Percentiles rank a stretch among this genome's conserved stretches.
phyloP scores from a whole-genome alignment of 1,284 basidiomycete genomes.

The Boletus smithii region DNA sequence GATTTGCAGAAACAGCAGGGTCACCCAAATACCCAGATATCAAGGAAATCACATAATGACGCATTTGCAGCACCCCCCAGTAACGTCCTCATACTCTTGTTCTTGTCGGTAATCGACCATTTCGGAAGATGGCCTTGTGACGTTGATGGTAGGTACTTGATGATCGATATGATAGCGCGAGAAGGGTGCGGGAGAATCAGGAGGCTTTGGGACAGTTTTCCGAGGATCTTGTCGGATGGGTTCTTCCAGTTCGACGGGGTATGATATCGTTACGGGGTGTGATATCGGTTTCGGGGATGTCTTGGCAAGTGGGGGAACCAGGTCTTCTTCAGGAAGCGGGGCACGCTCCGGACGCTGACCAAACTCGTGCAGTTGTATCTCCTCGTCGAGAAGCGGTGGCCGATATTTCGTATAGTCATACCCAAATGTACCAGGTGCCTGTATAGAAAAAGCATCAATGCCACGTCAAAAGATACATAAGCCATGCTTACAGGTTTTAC shows the following conservation, averaged over 20 bases:
- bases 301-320: slow-evolving; percentile 17
- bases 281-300: slow-evolving; percentile 1
- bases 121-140: slow-evolving; percentile 27
- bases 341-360: slow-evolving; percentile 37
- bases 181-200: slow-evolving; percentile 57
- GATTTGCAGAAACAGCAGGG: slow-evolving; percentile 18
- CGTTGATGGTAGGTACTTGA: slow-evolving; percentile 28
- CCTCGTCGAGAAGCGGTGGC: slow-evolving; percentile 38
- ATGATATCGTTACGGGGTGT: background rate
- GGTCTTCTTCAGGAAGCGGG: slow-evolving; percentile 16
- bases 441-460: slow-evolving; percentile 8
- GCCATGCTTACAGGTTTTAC: slow-evolving; percentile 52
- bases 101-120: slow-evolving; percentile 20
- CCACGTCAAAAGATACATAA: background rate
- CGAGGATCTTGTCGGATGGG: slow-evolving; percentile 28
- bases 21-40: slow-evolving; percentile 19
- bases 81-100: slow-evolving; percentile 41
- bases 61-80: slow-evolving; percentile 58
- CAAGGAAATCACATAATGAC: slow-evolving; percentile 52
- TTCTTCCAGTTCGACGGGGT: slow-evolving; percentile 20
- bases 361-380: slow-evolving; percentile 67
- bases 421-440: slow-evolving; percentile 83
- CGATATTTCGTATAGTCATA: slow-evolving; percentile 67
- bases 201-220: slow-evolving; percentile 29
- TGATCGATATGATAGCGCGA: slow-evolving; percentile 39